Conservation (phyloP, 108 stramenopile species). For the Nannochloropsis salina region DNA sequence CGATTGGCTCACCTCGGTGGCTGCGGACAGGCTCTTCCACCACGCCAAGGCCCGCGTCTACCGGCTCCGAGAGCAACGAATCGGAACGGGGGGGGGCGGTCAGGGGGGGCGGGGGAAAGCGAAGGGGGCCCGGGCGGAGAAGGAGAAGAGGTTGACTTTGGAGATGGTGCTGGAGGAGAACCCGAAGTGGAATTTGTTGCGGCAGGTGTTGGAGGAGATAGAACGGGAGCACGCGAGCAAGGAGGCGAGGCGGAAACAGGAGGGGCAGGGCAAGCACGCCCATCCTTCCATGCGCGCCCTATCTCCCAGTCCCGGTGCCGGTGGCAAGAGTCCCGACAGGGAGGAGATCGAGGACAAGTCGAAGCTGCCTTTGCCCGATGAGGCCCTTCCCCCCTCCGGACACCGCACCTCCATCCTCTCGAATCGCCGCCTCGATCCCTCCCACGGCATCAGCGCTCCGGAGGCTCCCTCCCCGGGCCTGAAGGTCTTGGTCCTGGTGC, state of each 20-base stretch:
- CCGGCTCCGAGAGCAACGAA: slow-evolving; percentile 43
- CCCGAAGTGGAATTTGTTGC: slow-evolving; percentile 81
- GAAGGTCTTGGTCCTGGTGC: slow-evolving; percentile 73
- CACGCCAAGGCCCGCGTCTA: slow-evolving; percentile 83
- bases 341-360: slow-evolving; percentile 21
- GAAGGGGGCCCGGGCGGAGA: neutral
- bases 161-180: slow-evolving; percentile 74
- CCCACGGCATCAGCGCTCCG: too few relatives aligned
- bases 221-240: slow-evolving; percentile 24
- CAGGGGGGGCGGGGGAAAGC: neutral
- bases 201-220: slow-evolving; percentile 75
- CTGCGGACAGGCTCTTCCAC: slow-evolving; percentile 77
- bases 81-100: neutral
- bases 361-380: neutral
- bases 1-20: slow-evolving; percentile 76
- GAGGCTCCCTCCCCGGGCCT: neutral
- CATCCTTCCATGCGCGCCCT: too few relatives aligned
- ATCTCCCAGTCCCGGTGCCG: too few relatives aligned
- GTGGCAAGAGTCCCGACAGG: neutral
- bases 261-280: neutral
- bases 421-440: too few relatives aligned
- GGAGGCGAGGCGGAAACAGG: slow-evolving; percentile 36
- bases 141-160: slow-evolving; percentile 35
- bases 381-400: neutral
- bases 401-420: neutral